Conservation (phyloP, 164 flowering plant species). For the Hamamelis virginiana region DNA sequence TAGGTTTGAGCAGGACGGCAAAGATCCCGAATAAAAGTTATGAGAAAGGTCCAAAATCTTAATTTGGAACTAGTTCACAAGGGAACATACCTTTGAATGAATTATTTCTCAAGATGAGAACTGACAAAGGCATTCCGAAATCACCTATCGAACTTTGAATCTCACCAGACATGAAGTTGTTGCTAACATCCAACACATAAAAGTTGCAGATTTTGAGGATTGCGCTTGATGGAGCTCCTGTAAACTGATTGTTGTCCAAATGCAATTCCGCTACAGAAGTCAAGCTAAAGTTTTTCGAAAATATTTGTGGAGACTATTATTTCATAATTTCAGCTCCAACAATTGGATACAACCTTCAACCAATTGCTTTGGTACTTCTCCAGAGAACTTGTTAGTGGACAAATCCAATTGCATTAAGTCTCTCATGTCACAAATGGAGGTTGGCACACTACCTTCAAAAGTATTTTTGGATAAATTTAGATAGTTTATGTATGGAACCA, state of each 20-base stretch:
- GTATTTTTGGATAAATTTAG: background rate
- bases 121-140: background rate
- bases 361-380: background rate
- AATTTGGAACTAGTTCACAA: background rate
- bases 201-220: background rate
- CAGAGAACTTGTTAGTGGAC: background rate
- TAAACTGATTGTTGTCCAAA: background rate
- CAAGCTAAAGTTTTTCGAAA: background rate
- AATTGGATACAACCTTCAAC: background rate
- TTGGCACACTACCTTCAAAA: background rate
- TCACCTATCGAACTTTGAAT: background rate
- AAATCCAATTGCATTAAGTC: background rate
- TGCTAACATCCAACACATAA: background rate
- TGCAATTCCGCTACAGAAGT: background rate
- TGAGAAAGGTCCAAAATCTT: background rate
- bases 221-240: background rate
- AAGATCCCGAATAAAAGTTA: background rate
- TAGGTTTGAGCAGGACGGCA: background rate
- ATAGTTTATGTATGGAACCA: background rate
- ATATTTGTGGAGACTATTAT: background rate
- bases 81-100: background rate
- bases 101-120: background rate
- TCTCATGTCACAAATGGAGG: background rate
- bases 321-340: background rate
- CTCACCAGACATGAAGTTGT: background rate